These are phyloP conservation scores for Lentinula sp. DNA, from an alignment of 768 basidiomycete species.

Conservation along the genomic window DNA sequence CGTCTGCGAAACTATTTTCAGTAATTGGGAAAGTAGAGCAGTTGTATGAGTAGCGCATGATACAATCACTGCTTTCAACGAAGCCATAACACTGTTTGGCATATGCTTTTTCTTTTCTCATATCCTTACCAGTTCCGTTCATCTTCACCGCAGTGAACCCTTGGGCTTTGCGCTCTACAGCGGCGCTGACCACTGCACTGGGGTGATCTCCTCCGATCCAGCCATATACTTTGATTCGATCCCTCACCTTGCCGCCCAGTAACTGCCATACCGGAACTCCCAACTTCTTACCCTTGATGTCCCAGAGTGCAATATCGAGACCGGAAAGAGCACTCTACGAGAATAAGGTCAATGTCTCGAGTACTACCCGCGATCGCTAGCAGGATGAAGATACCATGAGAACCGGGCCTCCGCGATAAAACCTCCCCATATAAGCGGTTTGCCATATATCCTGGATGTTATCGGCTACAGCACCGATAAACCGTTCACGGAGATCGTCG, in stretches of 20 bases:
- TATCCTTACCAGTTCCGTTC: constrained; percentile 50
- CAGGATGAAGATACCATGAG: constrained; percentile 42
- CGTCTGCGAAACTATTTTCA: constrained; percentile 6
- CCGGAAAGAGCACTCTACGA: constrained; percentile 48
- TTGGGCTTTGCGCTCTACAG: constrained; percentile 47
- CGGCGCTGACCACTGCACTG: constrained; percentile 47
- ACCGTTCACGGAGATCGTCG: constrained; percentile 50
- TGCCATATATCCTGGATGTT: constrained; percentile 74
- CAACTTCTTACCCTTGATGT: constrained; percentile 74
- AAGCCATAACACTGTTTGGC: background rate
- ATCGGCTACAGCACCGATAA: constrained; percentile 55
- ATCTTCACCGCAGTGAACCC: constrained; percentile 72
- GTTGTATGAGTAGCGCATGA: background rate
- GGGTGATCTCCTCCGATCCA: constrained; percentile 56
- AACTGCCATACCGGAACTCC: constrained; percentile 62
- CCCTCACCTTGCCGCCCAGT: constrained; percentile 63
- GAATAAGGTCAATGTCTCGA: background rate
- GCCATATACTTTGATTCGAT: constrained; percentile 51
- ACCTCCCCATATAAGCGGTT: constrained; percentile 56
- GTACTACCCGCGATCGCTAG: background rate
- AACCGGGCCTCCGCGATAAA: constrained; percentile 70
- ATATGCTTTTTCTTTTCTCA: no score
- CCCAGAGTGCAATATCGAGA: constrained; percentile 69
- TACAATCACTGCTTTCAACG: background rate
- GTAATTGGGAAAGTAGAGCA: background rate